Conservation (phyloP, 2,329 filamentous ascomycete species). For the Rutstroemia sp. region DNA sequence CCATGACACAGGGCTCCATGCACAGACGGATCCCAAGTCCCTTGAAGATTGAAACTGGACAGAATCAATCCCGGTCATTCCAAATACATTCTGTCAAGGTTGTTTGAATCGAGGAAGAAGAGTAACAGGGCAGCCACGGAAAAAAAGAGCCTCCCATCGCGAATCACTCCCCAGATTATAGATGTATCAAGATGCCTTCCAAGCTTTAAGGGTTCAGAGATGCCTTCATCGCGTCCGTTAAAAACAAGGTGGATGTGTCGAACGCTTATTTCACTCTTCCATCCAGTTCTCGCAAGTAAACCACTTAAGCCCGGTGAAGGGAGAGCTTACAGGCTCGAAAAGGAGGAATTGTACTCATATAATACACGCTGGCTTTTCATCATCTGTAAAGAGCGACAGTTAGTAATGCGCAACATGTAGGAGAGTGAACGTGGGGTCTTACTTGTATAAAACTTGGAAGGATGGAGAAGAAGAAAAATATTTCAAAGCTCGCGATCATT, state of each 20-base stretch:
- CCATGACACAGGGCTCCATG: background rate
- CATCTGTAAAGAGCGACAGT: constrained; percentile 55
- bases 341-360: constrained; percentile 72
- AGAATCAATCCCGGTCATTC: too few species aligned
- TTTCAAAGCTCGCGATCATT: constrained; percentile 30
- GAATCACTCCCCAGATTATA: background rate
- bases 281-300: constrained; percentile 56
- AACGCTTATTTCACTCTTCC: constrained; percentile 95
- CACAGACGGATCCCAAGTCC: background rate
- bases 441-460: constrained; percentile 99
- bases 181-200: constrained; percentile 35
- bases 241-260: constrained; percentile 98
- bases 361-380: constrained; percentile 99
- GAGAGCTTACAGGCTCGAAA: constrained; percentile 70
- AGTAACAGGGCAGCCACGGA: background rate
- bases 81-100: too few species aligned
- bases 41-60: background rate
- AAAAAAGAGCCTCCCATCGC: background rate
- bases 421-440: constrained; percentile 38
- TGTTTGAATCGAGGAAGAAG: background rate
- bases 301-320: constrained; percentile 85
- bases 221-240: constrained; percentile 95
- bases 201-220: constrained; percentile 71
- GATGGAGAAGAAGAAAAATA: constrained; percentile 60
- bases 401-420: constrained; percentile 22